Percentiles rank a stretch among this genome's conserved stretches.
Conservation (phyloP, 176 grass and related monocot species). For the Avena eriantha region DNA sequence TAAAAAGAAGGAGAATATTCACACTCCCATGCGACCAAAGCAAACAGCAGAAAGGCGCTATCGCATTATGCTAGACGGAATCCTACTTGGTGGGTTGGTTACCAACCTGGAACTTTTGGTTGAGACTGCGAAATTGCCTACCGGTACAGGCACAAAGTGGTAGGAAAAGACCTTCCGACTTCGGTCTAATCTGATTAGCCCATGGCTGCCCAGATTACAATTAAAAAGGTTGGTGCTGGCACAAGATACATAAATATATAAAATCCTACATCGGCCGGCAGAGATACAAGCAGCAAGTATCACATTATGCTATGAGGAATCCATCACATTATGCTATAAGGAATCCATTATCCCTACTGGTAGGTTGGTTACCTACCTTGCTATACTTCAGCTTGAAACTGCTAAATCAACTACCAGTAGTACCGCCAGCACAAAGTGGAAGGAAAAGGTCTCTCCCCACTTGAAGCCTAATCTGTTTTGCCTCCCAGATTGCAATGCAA, state of each 20-base stretch:
- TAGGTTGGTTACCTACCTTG: too few relatives aligned
- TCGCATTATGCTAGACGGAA: constrained; percentile 22
- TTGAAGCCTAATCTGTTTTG: too few relatives aligned
- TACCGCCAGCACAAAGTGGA: too few relatives aligned
- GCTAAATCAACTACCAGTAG: too few relatives aligned
- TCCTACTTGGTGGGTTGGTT: neutral
- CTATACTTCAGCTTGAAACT: too few relatives aligned
- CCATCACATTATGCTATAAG: too few relatives aligned
- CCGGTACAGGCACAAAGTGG: constrained; percentile 9
- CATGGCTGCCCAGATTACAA: neutral
- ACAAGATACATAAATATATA: too few relatives aligned
- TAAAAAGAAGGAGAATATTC: neutral
- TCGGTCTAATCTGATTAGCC: neutral
- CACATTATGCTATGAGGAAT: too few relatives aligned
- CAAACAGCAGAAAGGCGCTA: constrained; percentile 13
- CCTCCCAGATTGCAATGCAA: neutral
- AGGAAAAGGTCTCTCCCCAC: too few relatives aligned
- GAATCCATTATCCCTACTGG: too few relatives aligned
- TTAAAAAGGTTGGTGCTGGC: neutral
- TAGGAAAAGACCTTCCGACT: neutral
- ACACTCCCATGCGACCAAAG: constrained; percentile 7
- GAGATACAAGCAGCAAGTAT: too few relatives aligned
- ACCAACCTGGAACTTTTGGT: constrained; percentile 24
- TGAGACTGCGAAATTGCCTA: neutral
- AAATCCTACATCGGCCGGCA: too few relatives aligned